Evolutionary conservation across 169 alveolate species (phyloP), one percentile per base, ranked within the genome.

Genomic region (Eimeria sp.): DNA sequence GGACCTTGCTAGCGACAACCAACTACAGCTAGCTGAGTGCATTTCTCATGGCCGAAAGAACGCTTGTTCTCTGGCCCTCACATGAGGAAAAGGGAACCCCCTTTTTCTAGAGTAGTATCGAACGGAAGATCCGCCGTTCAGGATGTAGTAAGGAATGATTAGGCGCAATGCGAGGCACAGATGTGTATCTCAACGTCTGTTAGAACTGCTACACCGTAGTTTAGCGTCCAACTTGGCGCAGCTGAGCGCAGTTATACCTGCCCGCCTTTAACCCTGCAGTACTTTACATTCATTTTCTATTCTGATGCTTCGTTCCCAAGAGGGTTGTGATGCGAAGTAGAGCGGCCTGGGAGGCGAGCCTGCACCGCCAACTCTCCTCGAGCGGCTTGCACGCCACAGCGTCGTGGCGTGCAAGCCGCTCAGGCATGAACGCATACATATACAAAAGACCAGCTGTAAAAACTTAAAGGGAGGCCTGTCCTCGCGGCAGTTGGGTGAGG

Each of bases 11-110:
- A n/a, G n/a, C n/a, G n/a, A n/a, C n/a, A n/a, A n/a, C n/a, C n/a
- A n/a, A n/a, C n/a, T n/a, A n/a, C 74, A 64, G 78, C 78, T 71
- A 71, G 46, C 52, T 71, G n/a, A n/a, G 40, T n/a, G 76, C 43
- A n/a, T n/a, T 27, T 8, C 6, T 13, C 76, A 16, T 43, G 8
- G 4, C 76, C 0, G 76, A n/a, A 23, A 25, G 76, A n/a, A 0
- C 43, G 40, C 76, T 8, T 27, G 76, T n/a, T n/a, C n/a, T n/a
- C n/a, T 66, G 76, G 43, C 76, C 43, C 23, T 8, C 76, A 0
- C 43, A 27, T 0, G 16, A 20, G 76, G 76, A 11, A 66, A 66
- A 66, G 10, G 4, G 37, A n/a, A 66, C 43, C 23, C 16, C 76
- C 4, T 11, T 23, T n/a, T 0, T 23, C 23, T 23, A 62, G 71